Evolutionary conservation across 2,329 filamentous ascomycete genomes (phyloP), one percentile per base, ranked within the genome.

Genomic region (Sclerotinia borealis): DNA sequence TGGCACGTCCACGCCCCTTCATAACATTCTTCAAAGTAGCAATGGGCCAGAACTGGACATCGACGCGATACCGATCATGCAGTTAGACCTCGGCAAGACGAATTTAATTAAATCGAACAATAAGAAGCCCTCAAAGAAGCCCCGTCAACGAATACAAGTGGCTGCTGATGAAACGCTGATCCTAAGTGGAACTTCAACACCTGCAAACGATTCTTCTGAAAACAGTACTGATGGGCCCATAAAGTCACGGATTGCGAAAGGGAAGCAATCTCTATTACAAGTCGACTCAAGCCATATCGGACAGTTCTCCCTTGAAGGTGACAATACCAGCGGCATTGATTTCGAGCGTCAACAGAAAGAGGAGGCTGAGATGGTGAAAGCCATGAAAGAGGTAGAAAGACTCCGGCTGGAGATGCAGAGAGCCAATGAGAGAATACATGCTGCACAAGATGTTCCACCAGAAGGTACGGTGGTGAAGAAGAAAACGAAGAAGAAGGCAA

Each of bases 51-150:
- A 90, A 50, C 79, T 98, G 10, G 93, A 99, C 73, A 88, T 99
- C 49, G 95, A 99, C 76, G 85, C 91, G 2, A 99, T 99, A 70
- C 95, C 95, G 2, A 93, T 99, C 71, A 95, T 99, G 86, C 87
- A 96, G 73, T 82, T 99, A 52, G 88, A 96, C 66, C 82, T 97
- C 9, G 87, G 88, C 37, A 83, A 82, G 65, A 76, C 75, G 45
- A 71, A 65, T 48, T 25, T 66, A 37, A 55, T 65, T 63, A 62
- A 74, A 70, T 65, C 55, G 66, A 72, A 17, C 63, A 73, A 64
- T 68, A 76, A 66, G 69, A 76, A 66, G 72, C 75, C 69, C 68
- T 73, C 63, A 61, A 74, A 72, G 27, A 79, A 81, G 68, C 76
- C 80, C 6, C 79, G 82, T 1, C 85, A 85, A 64, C 85, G 81